A percentile compares a stretch with the other conserved stretches of the same genome.
Conservation (phyloP, 1,139 yeast genomes). For the Entelexis paramagnoliae region DNA sequence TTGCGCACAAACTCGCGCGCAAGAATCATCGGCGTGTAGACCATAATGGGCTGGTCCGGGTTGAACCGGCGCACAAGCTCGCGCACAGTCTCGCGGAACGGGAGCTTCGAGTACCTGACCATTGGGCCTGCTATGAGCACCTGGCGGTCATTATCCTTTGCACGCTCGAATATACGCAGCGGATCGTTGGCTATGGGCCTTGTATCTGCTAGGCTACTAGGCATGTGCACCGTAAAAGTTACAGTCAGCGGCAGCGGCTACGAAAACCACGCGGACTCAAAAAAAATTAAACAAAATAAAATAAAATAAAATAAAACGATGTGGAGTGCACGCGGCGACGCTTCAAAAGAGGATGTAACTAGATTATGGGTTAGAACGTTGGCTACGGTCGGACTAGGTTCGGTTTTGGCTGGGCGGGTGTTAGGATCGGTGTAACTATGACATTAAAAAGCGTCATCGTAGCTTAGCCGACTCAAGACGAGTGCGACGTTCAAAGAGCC, state of each 20-base stretch:
- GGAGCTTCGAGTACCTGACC: conserved; percentile 92
- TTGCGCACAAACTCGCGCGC: conserved; percentile 92
- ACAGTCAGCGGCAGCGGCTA: conserved; percentile 2
- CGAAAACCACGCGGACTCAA: too few relatives aligned
- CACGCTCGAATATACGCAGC: not conserved
- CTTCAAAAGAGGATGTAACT: too few relatives aligned
- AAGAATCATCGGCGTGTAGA: conserved; percentile 90
- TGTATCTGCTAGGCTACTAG: not conserved
- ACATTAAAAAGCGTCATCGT: conserved; percentile 15
- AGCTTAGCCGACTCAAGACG: conserved; percentile 20
- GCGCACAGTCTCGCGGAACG: conserved; percentile 73
- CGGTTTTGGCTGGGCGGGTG: conserved; percentile 9
- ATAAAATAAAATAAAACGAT: too few relatives aligned
- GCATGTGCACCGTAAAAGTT: not conserved
- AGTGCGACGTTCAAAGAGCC: conserved; percentile 1
- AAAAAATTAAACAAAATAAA: not conserved
- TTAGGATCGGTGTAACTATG: conserved; percentile 25
- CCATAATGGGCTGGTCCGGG: conserved; percentile 49
- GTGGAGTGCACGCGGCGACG: too few relatives aligned
- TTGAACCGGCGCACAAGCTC: conserved; percentile 38
- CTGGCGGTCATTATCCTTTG: not conserved
- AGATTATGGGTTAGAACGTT: too few relatives aligned
- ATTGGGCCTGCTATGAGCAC: conserved; percentile 87
- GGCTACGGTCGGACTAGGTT: too few relatives aligned
- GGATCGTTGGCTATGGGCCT: not conserved